phyloP scores from a whole-genome alignment of 306 rosid species.

The Heteromeles arbutifolia region DNA sequence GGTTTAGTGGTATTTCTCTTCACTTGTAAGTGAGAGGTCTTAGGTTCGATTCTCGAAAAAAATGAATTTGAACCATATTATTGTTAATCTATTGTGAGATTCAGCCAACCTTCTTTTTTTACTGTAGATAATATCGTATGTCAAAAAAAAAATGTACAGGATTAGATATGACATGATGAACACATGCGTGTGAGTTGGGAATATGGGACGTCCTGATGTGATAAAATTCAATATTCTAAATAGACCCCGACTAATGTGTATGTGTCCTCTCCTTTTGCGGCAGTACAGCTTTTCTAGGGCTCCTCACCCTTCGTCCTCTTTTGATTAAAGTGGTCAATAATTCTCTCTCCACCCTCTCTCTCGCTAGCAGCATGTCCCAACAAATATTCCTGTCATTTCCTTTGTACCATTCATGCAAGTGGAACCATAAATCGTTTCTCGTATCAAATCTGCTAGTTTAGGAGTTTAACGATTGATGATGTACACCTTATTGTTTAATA shows the following conservation, averaged over 20 bases:
- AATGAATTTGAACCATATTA: too few relatives aligned
- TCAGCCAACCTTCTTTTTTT: too few relatives aligned
- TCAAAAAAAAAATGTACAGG: not conserved
- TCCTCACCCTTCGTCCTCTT: conserved; percentile 7
- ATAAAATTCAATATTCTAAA: conserved; percentile 44
- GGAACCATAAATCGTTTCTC: not conserved
- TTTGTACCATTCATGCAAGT: not conserved
- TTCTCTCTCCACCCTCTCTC: conserved; percentile 3
- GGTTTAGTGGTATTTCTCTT: too few relatives aligned
- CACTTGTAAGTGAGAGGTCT: too few relatives aligned
- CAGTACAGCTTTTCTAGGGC: conserved; percentile 36
- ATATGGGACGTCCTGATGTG: conserved; percentile 15
- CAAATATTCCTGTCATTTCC: not conserved
- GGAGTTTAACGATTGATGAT: not conserved
- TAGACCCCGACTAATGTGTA: conserved; percentile 28
- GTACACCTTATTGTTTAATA: not conserved
- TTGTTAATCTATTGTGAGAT: accelerated
- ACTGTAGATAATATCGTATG: too few relatives aligned
- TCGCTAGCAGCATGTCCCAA: not conserved
- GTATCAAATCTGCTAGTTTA: not conserved
- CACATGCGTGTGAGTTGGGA: conserved; percentile 38
- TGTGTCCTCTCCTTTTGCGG: conserved; percentile 61
- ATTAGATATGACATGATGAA: conserved; percentile 30
- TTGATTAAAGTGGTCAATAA: conserved; percentile 20
- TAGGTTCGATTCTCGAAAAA: too few relatives aligned